Percentiles rank a stretch among this genome's conserved stretches.
Evolutionary conservation across 768 basidiomycete genomes (phyloP).

Genomic region (Leccinum disarticulatum): DNA sequence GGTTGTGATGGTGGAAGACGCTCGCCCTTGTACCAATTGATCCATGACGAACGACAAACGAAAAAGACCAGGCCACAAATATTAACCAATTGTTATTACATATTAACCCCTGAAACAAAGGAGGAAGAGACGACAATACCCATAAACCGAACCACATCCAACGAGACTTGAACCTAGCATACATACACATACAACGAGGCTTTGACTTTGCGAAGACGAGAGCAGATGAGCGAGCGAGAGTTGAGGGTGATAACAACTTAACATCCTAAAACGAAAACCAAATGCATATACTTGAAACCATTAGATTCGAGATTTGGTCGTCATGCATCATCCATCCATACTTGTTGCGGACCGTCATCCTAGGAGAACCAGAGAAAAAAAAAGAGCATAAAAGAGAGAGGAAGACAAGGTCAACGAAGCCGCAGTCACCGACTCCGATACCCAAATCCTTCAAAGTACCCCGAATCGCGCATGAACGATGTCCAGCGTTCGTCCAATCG

Average conservation of each 20-base stretch:
- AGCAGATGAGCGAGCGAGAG: background rate
- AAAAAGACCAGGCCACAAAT: background rate
- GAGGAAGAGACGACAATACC: background rate
- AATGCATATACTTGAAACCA: background rate
- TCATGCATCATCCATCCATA: background rate
- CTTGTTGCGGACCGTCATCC: background rate
- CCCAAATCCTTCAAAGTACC: conserved; percentile 40
- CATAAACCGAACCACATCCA: background rate
- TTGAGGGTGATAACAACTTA: background rate
- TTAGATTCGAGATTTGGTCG: background rate
- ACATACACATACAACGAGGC: background rate
- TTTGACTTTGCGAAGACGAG: background rate
- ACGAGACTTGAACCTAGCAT: background rate
- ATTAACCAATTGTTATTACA: background rate
- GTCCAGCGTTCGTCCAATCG: conserved; percentile 59
- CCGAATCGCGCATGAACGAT: conserved; percentile 60
- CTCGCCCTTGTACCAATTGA: background rate
- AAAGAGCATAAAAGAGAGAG: background rate
- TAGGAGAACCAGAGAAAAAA: background rate
- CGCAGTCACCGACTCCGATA: conserved; percentile 24
- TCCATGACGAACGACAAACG: background rate
- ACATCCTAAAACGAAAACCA: background rate
- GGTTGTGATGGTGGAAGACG: too few species aligned
- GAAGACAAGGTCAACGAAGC: background rate
- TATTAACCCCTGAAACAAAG: background rate